A percentile compares a stretch with the other conserved stretches of the same genome.
These are phyloP conservation scores for Trichoderma simmonsii DNA, from an alignment of 2,329 filamentous ascomycete genomes.

Conservation along the genomic window DNA sequence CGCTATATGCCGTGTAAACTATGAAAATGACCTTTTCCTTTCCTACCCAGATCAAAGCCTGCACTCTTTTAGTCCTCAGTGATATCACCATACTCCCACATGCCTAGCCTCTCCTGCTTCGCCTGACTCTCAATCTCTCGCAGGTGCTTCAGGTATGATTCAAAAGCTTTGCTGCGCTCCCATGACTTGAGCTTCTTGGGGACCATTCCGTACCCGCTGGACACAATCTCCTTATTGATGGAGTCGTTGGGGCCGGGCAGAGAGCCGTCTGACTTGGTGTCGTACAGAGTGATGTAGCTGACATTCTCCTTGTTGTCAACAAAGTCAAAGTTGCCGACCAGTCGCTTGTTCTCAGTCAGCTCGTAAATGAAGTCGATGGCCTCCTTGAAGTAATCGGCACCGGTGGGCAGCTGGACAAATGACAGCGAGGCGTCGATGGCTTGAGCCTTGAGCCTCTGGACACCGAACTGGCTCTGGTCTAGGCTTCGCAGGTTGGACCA, in stretches of 20 bases:
- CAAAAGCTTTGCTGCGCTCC: conserved; percentile 71
- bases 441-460: conserved; percentile 80
- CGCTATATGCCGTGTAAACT: background rate
- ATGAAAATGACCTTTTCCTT: background rate
- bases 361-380: conserved; percentile 73
- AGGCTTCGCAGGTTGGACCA: conserved; percentile 85
- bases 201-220: conserved; percentile 84
- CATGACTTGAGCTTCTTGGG: conserved; percentile 87
- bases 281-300: conserved; percentile 83
- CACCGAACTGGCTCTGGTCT: conserved; percentile 71
- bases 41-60: background rate
- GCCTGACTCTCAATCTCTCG: conserved; percentile 73
- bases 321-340: conserved; percentile 90
- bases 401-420: conserved; percentile 82
- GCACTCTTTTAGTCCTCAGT: conserved; percentile 72
- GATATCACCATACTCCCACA: conserved; percentile 98
- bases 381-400: conserved; percentile 78
- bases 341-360: conserved; percentile 67
- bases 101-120: conserved; percentile 75
- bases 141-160: conserved; percentile 67
- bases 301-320: conserved; percentile 74
- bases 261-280: conserved; percentile 61
- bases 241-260: conserved; percentile 65
- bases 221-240: conserved; percentile 83
- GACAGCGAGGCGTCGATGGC: conserved; percentile 83